A percentile compares a stretch with the other conserved stretches of the same genome.
These are phyloP conservation scores for Exidia glandulosa DNA, from an alignment of 768 basidiomycete genomes.

Conservation along the genomic window DNA sequence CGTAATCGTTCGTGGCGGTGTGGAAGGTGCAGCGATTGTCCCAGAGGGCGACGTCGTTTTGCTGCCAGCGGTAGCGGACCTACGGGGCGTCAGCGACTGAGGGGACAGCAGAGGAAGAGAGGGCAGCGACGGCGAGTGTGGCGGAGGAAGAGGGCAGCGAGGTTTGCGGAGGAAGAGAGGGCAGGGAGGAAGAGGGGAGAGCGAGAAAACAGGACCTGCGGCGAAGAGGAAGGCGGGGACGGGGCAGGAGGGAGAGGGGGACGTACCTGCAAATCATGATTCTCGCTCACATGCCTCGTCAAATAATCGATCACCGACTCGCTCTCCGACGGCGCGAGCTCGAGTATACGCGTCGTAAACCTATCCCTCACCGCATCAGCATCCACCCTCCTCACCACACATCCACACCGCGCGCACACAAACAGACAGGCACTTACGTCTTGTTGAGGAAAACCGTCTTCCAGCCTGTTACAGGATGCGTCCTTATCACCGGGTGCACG, in stretches of 20 bases:
- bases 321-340: constrained; percentile 42
- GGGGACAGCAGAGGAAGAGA: too few relatives aligned
- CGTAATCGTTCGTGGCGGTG: constrained; percentile 29
- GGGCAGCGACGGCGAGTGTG: too few relatives aligned
- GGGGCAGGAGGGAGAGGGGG: too few relatives aligned
- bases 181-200: not conserved
- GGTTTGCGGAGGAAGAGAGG: not conserved
- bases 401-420: too few relatives aligned
- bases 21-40: constrained; percentile 45
- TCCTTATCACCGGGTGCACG: constrained; percentile 45
- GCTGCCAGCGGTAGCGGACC: too few relatives aligned
- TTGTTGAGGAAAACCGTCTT: constrained; percentile 46
- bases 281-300: constrained; percentile 38
- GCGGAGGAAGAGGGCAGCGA: too few relatives aligned
- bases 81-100: too few relatives aligned
- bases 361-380: too few relatives aligned
- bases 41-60: constrained; percentile 49
- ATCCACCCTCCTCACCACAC: too few relatives aligned
- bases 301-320: constrained; percentile 38
- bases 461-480: constrained; percentile 50
- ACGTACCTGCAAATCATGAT: constrained; percentile 47
- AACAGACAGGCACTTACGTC: constrained; percentile 16
- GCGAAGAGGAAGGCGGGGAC: too few relatives aligned
- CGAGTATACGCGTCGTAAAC: constrained; percentile 47
- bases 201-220: too few relatives aligned